These are phyloP conservation scores for Pythium sp. DNA, from an alignment of 352 stramenopile genomes.

Conservation along the genomic window DNA sequence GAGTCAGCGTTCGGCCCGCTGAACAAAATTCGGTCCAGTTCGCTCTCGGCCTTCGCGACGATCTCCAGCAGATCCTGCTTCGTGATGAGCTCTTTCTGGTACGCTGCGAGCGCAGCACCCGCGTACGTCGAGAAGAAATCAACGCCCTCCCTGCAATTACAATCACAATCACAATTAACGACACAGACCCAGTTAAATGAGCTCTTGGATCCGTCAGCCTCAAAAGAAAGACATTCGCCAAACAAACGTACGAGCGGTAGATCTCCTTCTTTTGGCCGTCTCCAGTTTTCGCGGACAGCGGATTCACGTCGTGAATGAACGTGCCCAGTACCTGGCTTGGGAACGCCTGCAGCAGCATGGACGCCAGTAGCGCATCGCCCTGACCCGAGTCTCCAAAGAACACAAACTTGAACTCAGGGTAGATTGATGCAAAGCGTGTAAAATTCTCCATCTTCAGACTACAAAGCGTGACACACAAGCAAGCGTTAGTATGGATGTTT, in stretches of 20 bases:
- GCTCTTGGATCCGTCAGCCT: not conserved
- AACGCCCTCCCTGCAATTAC: constrained; percentile 49
- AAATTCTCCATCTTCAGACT: constrained; percentile 85
- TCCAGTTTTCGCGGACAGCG: constrained; percentile 45
- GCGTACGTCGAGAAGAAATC: constrained; percentile 77
- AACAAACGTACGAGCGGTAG: constrained; percentile 52
- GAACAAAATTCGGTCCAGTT: constrained; percentile 51
- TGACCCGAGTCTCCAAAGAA: constrained; percentile 85
- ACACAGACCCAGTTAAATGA: not conserved
- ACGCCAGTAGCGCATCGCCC: constrained; percentile 72
- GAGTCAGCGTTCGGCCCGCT: constrained; percentile 32
- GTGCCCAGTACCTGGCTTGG: constrained; percentile 59
- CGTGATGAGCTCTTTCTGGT: constrained; percentile 61
- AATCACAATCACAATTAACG: not conserved
- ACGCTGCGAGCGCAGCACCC: constrained; percentile 46
- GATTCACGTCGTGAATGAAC: constrained; percentile 83
- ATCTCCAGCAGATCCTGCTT: constrained; percentile 50
- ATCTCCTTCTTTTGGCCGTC: constrained; percentile 57
- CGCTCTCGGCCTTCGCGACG: constrained; percentile 31
- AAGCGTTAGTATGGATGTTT: not conserved
- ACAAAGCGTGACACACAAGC: not conserved
- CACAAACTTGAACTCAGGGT: constrained; percentile 84
- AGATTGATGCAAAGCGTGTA: constrained; percentile 66
- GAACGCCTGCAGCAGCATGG: constrained; percentile 50
- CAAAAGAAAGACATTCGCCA: not conserved